phyloP scores from a whole-genome alignment of 345 rosid species.

The Heritiera fomes region DNA sequence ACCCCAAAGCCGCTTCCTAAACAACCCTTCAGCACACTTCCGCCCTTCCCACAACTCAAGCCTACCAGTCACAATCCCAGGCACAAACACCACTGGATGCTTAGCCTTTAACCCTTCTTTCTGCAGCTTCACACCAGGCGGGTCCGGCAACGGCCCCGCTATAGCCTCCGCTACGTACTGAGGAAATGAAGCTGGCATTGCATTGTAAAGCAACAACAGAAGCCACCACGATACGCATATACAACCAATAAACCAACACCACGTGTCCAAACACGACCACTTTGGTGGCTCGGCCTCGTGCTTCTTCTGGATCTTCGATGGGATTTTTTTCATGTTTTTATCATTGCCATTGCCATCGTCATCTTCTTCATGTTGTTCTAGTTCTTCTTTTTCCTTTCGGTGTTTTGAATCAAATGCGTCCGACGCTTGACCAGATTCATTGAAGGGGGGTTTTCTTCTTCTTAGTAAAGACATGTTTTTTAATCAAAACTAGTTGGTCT shows the following conservation, averaged over 20 bases:
- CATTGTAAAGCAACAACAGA: conserved; percentile 72
- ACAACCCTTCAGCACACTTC: conserved; percentile 82
- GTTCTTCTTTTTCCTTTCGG: too few relatives aligned
- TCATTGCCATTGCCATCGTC: conserved; percentile 12
- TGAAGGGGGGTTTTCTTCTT: neutral
- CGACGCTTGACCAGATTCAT: conserved; percentile 6
- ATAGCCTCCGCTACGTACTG: conserved; percentile 85
- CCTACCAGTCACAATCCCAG: conserved; percentile 90
- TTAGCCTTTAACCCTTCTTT: conserved; percentile 77
- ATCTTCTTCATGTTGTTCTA: neutral
- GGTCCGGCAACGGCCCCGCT: conserved; percentile 87
- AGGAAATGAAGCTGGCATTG: conserved; percentile 85
- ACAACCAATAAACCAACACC: conserved; percentile 88
- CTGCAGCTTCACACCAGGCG: conserved; percentile 77
- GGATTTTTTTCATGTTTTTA: neutral
- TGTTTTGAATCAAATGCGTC: neutral
- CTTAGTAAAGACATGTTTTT: too few relatives aligned
- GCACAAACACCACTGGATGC: conserved; percentile 91
- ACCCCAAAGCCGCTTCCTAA: conserved; percentile 95
- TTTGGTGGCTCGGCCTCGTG: conserved; percentile 3
- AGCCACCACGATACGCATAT: conserved; percentile 88
- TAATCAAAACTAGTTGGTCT: too few relatives aligned
- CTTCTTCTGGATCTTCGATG: neutral
- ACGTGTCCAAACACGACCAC: conserved; percentile 81
- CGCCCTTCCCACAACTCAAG: conserved; percentile 98